These are phyloP conservation scores for Exophiala bonariae DNA, from an alignment of 2,329 filamentous ascomycete species.

Conservation along the genomic window DNA sequence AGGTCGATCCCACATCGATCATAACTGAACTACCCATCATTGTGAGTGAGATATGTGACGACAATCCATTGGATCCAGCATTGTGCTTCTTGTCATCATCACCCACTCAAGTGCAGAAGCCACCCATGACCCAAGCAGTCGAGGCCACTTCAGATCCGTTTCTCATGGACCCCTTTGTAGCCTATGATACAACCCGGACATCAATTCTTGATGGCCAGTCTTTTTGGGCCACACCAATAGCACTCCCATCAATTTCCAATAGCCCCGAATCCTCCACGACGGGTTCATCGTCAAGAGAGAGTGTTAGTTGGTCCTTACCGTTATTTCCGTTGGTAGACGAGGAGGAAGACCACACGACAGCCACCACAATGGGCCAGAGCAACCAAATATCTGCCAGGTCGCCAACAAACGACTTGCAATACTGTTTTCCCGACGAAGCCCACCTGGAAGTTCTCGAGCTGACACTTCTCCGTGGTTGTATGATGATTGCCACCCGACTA, in stretches of 20 bases:
- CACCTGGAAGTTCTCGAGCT: conserved; percentile 50
- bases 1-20: background rate
- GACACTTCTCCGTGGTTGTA: conserved; percentile 48
- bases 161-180: background rate
- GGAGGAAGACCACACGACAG: background rate
- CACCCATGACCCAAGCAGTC: conserved; percentile 24
- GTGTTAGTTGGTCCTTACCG: conserved; percentile 3
- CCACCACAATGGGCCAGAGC: background rate
- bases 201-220: background rate
- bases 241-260: conserved; percentile 12
- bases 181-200: conserved; percentile 7
- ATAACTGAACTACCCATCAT: too few relatives aligned
- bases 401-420: background rate
- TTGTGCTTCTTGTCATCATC: background rate
- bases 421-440: conserved; percentile 48
- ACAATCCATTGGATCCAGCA: background rate
- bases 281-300: conserved; percentile 8
- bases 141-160: background rate
- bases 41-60: too few relatives aligned
- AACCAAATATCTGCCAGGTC: background rate
- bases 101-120: conserved; percentile 8
- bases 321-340: background rate
- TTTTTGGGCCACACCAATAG: conserved; percentile 11
- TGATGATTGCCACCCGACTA: conserved; percentile 51
- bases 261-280: conserved; percentile 6